Conservation (phyloP, 1,284 basidiomycete genomes). For the Sanghuangporus baumii region DNA sequence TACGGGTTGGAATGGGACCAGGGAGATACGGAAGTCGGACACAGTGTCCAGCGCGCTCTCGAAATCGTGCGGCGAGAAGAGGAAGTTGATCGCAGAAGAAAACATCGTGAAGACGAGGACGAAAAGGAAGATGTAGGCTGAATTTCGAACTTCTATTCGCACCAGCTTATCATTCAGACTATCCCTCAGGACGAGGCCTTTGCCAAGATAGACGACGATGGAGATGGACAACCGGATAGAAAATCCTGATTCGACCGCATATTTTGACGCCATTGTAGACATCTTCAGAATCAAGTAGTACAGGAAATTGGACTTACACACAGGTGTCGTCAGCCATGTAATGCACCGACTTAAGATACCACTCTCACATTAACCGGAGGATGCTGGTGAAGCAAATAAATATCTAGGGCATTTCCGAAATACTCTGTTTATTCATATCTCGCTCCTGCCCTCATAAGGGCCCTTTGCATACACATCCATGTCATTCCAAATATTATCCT, state of each 20-base stretch:
- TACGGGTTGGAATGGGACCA: slow-evolving; percentile 36
- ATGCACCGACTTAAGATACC: not conserved
- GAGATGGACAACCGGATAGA: slow-evolving; percentile 4
- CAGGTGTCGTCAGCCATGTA: too few species aligned
- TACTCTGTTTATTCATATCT: not conserved
- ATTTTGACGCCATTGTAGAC: too few species aligned
- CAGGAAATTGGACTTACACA: too few species aligned
- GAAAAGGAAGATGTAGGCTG: slow-evolving; percentile 4
- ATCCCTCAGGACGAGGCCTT: not conserved
- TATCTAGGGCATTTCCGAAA: not conserved
- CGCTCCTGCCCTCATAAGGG: slow-evolving; percentile 13
- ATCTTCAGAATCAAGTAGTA: too few species aligned
- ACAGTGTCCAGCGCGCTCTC: slow-evolving; percentile 6
- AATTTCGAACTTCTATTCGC: not conserved
- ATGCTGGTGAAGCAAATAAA: too few species aligned
- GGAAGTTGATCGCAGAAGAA: slow-evolving; percentile 2
- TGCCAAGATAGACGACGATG: slow-evolving; percentile 12
- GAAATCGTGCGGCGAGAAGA: slow-evolving; percentile 15
- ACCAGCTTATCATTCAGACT: not conserved
- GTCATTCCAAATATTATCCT: slow-evolving; percentile 15
- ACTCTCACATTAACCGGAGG: not conserved
- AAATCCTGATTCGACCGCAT: not conserved
- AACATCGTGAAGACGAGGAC: not conserved
- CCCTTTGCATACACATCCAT: not conserved
- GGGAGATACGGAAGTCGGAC: slow-evolving; percentile 11